Evolutionary conservation across 2,329 filamentous ascomycete species (phyloP).

Genomic region (Trichoderma atroviride): DNA sequence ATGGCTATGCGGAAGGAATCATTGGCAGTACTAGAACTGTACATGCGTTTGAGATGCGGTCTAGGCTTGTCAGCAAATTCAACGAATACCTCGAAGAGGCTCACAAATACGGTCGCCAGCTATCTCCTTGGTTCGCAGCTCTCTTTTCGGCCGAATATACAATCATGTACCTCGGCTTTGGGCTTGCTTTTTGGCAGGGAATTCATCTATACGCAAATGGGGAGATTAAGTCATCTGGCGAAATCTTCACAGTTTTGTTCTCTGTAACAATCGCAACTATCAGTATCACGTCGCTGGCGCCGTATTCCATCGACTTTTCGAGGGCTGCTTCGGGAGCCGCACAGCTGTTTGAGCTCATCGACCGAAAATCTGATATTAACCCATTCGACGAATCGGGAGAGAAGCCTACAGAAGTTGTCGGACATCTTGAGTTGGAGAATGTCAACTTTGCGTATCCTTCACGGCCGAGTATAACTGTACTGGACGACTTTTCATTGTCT

Average conservation of each 20-base stretch:
- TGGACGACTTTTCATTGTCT: constrained; percentile 46
- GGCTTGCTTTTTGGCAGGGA: constrained; percentile 51
- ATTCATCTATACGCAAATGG: constrained; percentile 43
- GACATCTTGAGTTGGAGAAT: constrained; percentile 44
- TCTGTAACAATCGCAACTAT: constrained; percentile 45
- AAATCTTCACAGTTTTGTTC: constrained; percentile 46
- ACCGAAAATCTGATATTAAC: constrained; percentile 43
- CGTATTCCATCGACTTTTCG: constrained; percentile 44
- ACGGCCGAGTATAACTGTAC: constrained; percentile 45
- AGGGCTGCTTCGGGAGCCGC: constrained; percentile 42
- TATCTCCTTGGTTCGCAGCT: constrained; percentile 43
- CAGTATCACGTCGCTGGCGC: constrained; percentile 42
- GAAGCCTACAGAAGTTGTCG: constrained; percentile 35
- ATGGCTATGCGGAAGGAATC: constrained; percentile 43
- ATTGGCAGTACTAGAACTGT: constrained; percentile 45
- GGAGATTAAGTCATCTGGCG: constrained; percentile 43
- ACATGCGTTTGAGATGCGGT: constrained; percentile 48
- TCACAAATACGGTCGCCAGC: constrained; percentile 42
- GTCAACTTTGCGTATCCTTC: constrained; percentile 51
- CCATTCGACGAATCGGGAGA: constrained; percentile 41
- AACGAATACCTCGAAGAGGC: constrained; percentile 44
- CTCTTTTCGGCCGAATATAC: constrained; percentile 46
- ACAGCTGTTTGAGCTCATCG: constrained; percentile 44
- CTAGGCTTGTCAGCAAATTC: constrained; percentile 44
- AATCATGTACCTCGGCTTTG: constrained; percentile 48